These are phyloP conservation scores for Xylaria curta DNA, from an alignment of 495 filamentous ascomycete genomes.

Conservation along the genomic window DNA sequence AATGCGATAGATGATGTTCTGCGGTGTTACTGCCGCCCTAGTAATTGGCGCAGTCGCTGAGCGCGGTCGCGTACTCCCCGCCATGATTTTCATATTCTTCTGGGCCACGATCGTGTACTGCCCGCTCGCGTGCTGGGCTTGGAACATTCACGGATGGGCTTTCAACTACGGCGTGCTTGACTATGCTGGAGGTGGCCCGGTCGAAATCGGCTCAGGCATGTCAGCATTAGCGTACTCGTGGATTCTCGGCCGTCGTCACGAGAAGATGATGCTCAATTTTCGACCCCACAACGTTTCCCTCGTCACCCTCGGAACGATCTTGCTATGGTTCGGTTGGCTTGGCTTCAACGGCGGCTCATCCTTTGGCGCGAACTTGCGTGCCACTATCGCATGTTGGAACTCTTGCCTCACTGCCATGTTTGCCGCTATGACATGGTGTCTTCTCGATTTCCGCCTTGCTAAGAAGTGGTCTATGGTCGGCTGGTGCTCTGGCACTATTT, in stretches of 20 bases:
- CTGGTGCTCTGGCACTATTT: constrained; percentile 96
- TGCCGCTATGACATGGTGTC: constrained; percentile 85
- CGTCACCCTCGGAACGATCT: constrained; percentile 90
- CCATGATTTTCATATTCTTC: constrained; percentile 92
- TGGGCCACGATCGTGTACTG: constrained; percentile 99
- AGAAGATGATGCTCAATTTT: constrained; percentile 99
- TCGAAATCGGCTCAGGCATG: constrained; percentile 95
- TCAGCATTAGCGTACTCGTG: constrained; percentile 93
- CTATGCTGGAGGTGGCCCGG: constrained; percentile 95
- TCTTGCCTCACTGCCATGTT: constrained; percentile 91
- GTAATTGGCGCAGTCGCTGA: constrained; percentile 92
- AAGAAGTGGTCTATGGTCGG: constrained; percentile 99
- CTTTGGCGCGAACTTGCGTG: constrained; percentile 94
- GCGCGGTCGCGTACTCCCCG: constrained; percentile 90
- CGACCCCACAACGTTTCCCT: constrained; percentile 97
- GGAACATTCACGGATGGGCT: constrained; percentile 93
- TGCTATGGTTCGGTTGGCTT: constrained; percentile 99
- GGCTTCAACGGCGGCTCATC: constrained; percentile 98
- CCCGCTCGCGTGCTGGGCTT: constrained; percentile 92
- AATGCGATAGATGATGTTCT: constrained; percentile 85
- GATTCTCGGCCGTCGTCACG: constrained; percentile 94
- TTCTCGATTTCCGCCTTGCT: constrained; percentile 94
- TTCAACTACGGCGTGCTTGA: constrained; percentile 92
- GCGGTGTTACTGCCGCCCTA: constrained; percentile 89
- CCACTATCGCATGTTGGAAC: constrained; percentile 98